Evolutionary conservation across 306 rosid genomes (phyloP).

Genomic region (Mimosa bimucronata): DNA sequence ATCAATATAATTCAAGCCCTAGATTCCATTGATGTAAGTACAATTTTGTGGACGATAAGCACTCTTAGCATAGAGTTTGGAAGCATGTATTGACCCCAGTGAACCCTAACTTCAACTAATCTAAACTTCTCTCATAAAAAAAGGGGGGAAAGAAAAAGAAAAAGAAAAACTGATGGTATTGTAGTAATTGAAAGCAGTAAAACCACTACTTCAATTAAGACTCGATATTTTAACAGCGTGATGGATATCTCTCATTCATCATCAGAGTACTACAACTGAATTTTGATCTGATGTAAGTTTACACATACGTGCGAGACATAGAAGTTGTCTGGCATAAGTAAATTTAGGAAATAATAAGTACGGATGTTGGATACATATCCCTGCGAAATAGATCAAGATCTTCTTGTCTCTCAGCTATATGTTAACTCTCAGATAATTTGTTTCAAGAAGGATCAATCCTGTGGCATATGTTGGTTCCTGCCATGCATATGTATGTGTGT

Average conservation of each 20-base stretch:
- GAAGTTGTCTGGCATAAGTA: constrained; percentile 6
- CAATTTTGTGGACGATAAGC: no score
- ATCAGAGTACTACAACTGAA: not conserved
- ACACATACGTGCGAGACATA: constrained; percentile 25
- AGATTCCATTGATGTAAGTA: no score
- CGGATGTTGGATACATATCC: constrained; percentile 42
- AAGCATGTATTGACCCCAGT: no score
- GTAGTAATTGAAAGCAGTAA: not conserved
- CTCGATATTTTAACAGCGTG: not conserved
- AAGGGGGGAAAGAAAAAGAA: no score
- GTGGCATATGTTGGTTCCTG: not conserved
- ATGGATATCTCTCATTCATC: not conserved
- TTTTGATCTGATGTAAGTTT: not conserved
- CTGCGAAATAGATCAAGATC: constrained; percentile 49
- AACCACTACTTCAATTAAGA: not conserved
- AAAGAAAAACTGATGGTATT: not conserved
- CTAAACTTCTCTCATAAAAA: no score
- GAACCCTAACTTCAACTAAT: no score
- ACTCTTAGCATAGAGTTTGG: no score
- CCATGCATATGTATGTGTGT: not conserved
- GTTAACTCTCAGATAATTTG: constrained; percentile 31
- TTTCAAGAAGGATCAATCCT: not conserved
- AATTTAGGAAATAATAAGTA: constrained; percentile 23
- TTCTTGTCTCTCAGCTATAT: constrained; percentile 41
- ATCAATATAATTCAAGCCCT: no score